Percentiles rank a stretch among this genome's conserved stretches.
Conservation (phyloP, 306 rosid species). For the Herpetospermum pedunculosum region DNA sequence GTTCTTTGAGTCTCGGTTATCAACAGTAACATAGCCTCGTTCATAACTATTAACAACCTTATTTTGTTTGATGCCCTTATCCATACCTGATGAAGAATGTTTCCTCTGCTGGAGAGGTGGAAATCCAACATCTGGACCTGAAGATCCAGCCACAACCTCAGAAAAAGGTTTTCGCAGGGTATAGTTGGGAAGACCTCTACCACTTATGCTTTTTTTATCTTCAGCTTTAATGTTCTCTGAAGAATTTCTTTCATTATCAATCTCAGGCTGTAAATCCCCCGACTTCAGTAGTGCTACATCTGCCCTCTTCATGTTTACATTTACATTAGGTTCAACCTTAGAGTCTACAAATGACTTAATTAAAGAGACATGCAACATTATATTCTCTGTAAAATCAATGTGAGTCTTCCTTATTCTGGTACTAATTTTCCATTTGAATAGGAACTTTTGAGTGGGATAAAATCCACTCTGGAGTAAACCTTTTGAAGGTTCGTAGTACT, state of each 20-base stretch:
- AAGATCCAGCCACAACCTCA: slow-evolving; percentile 89
- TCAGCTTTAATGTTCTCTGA: slow-evolving; percentile 32
- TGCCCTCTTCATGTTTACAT: slow-evolving; percentile 26
- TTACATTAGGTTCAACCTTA: slow-evolving; percentile 29
- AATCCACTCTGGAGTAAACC: slow-evolving; percentile 94
- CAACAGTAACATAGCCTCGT: slow-evolving; percentile 19
- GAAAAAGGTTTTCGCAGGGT: slow-evolving; percentile 85
- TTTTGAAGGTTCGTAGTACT: slow-evolving; percentile 73
- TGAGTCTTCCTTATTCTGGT: slow-evolving; percentile 29
- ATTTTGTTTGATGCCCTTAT: slow-evolving; percentile 44
- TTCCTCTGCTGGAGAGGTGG: slow-evolving; percentile 83
- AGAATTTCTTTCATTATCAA: slow-evolving; percentile 27
- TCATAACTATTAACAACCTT: slow-evolving; percentile 31
- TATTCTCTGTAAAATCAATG: slow-evolving; percentile 28
- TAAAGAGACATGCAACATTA: slow-evolving; percentile 26
- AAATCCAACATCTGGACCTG: slow-evolving; percentile 49
- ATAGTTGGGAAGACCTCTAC: slow-evolving; percentile 60
- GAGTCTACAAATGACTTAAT: slow-evolving; percentile 13
- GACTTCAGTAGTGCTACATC: slow-evolving; percentile 19
- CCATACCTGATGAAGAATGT: slow-evolving; percentile 32
- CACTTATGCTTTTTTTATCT: slow-evolving; percentile 46
- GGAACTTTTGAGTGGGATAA: slow-evolving; percentile 53
- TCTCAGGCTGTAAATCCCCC: slow-evolving; percentile 31
- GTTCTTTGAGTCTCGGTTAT: slow-evolving; percentile 33
- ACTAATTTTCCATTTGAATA: slow-evolving; percentile 54